Base-by-base conservation (phyloP, 1,284 basidiomycete genomes). In the Ustilago nuda region DNA sequence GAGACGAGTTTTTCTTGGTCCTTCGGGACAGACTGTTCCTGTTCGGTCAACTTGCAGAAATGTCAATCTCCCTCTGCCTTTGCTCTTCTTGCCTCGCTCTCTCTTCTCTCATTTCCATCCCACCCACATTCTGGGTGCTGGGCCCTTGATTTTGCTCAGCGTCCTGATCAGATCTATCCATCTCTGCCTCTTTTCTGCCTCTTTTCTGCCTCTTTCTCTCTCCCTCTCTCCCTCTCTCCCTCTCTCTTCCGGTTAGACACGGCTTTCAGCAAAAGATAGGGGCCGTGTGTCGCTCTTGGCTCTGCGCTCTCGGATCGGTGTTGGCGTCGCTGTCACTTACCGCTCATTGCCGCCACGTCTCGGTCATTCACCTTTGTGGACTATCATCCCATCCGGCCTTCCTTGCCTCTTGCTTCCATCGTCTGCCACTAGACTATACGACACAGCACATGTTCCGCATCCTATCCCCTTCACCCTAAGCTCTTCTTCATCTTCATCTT, bases 401-500 rank as follows among this genome's bases (percentile, higher is more conserved):
- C 48, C n/a, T 50, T 50, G 27, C 12, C 27, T 50, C 48, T 27
- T 50, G 48, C 11, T 32, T 32, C 48, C 48, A 50, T 30, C 48
- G 48, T 15, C 11, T 12, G 8, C 46, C 13, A 8, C 15, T 45
- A 6, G 23, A 27, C 43, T n/a, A 45, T 19, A 45, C 17, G 12
- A 30, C 11, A 50, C 30, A 7, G 1, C 48, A 50, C 48, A 50
- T 50, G 48, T 11, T 9, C 30, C 48, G 11, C 12, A 50, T 50
- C 48, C 30, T 32, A 27, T 50, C 15, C 48, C 30, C 48, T 12
- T 27, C 48, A 50, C 30, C 48, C 48, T 50, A 50, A 27, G 48
- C 48, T 48, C 46, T 30, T 8, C 46, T 48, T 30, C 3, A 32
- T 50, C 48, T 50, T 32, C 2, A 32, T 30, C 23, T 27, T 32